These are phyloP conservation scores for Alternaria triticimaculans DNA, from an alignment of 2,329 filamentous ascomycete genomes.

Conservation along the genomic window DNA sequence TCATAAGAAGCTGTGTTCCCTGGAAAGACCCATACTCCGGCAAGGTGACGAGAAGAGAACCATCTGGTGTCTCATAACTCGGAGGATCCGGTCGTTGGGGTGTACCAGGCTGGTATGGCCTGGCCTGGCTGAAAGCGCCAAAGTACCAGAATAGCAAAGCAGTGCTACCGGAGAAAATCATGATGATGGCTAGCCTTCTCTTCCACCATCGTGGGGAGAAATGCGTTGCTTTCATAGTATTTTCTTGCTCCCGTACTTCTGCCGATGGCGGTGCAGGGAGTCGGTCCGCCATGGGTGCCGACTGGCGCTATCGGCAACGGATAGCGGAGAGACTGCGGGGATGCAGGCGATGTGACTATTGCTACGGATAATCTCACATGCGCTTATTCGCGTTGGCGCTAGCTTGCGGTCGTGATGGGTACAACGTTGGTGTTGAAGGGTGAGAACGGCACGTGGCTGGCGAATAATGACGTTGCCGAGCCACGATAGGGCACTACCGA, in stretches of 20 bases:
- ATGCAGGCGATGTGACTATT: conserved; percentile 3
- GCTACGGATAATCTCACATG: not conserved
- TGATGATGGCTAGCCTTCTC: conserved; percentile 21
- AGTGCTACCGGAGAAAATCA: conserved; percentile 27
- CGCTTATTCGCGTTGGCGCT: conserved; percentile 5
- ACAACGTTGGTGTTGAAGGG: conserved; percentile 11
- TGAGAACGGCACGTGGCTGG: conserved; percentile 3
- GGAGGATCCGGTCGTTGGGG: conserved; percentile 14
- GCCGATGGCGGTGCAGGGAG: conserved; percentile 6
- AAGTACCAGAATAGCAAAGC: conserved; percentile 33
- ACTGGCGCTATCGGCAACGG: conserved; percentile 1
- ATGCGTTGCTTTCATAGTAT: conserved; percentile 7
- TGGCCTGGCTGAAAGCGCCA: conserved; percentile 23
- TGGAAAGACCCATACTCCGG: conserved; percentile 52
- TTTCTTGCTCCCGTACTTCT: conserved; percentile 1
- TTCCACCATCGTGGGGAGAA: conserved; percentile 25
- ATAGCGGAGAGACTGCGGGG: conserved; percentile 12
- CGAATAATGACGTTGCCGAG: conserved; percentile 12
- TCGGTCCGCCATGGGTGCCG: conserved; percentile 18
- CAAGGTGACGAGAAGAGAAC: conserved; percentile 38
- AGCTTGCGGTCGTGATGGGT: conserved; percentile 7
- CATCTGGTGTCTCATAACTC: conserved; percentile 13
- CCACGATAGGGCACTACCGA: not conserved
- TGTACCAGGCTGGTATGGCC: conserved; percentile 11
- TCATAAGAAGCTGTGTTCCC: conserved; percentile 48